Evolutionary conservation across 2,329 filamentous ascomycete species (phyloP).

Genomic region (Colletotrichum eremochloae): DNA sequence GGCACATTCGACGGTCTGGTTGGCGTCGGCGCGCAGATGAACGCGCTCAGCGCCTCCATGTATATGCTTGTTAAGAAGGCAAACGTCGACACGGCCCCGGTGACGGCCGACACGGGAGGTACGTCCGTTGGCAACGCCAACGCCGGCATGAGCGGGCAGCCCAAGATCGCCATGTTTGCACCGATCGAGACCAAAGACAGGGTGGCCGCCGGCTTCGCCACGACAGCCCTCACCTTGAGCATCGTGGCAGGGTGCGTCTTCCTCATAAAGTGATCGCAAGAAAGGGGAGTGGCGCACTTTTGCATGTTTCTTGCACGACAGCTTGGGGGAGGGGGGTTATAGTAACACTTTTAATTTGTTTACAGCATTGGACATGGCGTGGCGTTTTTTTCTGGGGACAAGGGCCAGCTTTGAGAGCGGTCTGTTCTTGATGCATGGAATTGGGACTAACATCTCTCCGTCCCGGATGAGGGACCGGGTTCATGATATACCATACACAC

Average conservation of each 20-base stretch:
- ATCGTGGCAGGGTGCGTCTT: conserved; percentile 65
- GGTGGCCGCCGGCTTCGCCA: conserved; percentile 69
- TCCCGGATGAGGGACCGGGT: conserved; percentile 11
- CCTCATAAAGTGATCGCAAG: conserved; percentile 54
- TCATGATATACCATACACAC: conserved; percentile 30
- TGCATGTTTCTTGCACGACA: not conserved
- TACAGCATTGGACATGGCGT: conserved; percentile 18
- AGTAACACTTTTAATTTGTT: conserved; percentile 20
- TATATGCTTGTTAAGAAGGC: conserved; percentile 66
- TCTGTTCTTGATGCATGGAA: conserved; percentile 19
- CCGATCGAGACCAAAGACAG: conserved; percentile 64
- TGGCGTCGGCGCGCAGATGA: conserved; percentile 80
- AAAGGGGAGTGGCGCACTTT: not conserved
- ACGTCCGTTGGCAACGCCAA: conserved; percentile 66
- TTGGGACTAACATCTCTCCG: not conserved
- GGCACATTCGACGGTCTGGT: conserved; percentile 68
- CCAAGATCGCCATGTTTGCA: conserved; percentile 48
- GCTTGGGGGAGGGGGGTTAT: not conserved
- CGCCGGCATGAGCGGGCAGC: conserved; percentile 54
- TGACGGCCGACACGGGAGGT: conserved; percentile 69
- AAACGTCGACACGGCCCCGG: conserved; percentile 53
- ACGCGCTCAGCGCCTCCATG: conserved; percentile 73
- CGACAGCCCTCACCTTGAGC: conserved; percentile 62
- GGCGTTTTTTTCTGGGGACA: not conserved
- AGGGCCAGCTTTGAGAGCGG: conserved; percentile 39